Evolutionary conservation across 2,329 filamentous ascomycete species (phyloP), one percentile per base, ranked within the genome.

Genomic region (Alternaria panax): DNA sequence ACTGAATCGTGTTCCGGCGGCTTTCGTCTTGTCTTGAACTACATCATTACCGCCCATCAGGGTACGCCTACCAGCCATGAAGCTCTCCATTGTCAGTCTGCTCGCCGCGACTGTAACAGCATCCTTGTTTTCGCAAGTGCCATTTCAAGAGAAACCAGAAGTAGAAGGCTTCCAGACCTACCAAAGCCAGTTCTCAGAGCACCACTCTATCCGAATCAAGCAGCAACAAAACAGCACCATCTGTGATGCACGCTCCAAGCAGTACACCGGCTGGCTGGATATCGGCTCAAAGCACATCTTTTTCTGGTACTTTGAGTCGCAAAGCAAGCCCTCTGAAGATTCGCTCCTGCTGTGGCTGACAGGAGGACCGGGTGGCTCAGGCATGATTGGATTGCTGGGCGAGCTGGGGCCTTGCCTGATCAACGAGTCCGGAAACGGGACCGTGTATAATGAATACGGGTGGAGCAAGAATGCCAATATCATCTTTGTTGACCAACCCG

Each of bases 221-320:
- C 61, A 75, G 41, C 71, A 76, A 53, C 71, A 77, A 50, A 72
- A 75, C 45, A 65, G 69, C 22, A 69, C 66, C 0, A 66, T 78
- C 27, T 78, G 75, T 55, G 64, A 77, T 60, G 74, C 75, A 8
- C 75, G 66, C 46, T 76, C 74, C 3, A 71, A 69, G 48, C 73
- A 77, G 48, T 74, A 76, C 50, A 77, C 73, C 7, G 75, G 76
- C 43, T 78, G 75, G 73, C 67, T 78, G 16, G 75, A 77, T 42
- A 70, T 77, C 12, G 77, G 77, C 20, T 54, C 65, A 22, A 80
- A 81, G 51, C 81, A 83, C 60, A 73, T 83, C 53, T 81, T 81
- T 69, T 81, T 80, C 68, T 81, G 79, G 79, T 81, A 80, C 68
- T 81, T 81, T 54, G 79, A 80, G 62, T 77, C 75, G 8, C 75